Evolutionary conservation across 805 yeast species (phyloP).

Genomic region (Saccharomycopsis sp.): DNA sequence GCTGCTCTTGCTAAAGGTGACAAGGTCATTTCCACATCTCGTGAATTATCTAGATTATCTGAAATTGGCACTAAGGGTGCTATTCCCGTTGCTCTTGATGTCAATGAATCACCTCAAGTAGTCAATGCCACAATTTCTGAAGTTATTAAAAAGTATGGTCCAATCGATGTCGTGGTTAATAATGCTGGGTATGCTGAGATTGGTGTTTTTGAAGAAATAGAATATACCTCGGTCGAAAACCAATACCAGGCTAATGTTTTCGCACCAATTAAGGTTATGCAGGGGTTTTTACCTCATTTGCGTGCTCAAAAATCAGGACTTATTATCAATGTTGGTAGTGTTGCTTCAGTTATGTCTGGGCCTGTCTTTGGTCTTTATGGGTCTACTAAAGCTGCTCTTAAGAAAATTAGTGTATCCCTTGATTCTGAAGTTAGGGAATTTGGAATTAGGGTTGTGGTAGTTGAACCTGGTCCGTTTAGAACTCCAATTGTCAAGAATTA

Average conservation of each 20-base stretch:
- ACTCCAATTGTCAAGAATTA: not conserved
- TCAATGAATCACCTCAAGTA: not conserved
- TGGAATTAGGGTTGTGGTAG: not conserved
- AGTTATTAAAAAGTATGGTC: slow-evolving; percentile 1
- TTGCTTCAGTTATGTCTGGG: not conserved
- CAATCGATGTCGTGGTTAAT: slow-evolving; percentile 11
- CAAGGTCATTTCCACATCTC: slow-evolving; percentile 2
- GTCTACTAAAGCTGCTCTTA: slow-evolving; percentile 1
- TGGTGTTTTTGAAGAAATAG: slow-evolving; percentile 7
- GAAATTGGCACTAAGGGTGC: slow-evolving; percentile 4
- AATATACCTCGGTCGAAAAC: not conserved
- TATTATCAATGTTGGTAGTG: slow-evolving; percentile 1
- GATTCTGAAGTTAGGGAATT: not conserved
- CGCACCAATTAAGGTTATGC: slow-evolving; percentile 5
- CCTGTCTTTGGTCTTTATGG: not conserved
- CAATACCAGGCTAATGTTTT: slow-evolving; percentile 10
- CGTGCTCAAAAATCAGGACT: slow-evolving; percentile 2
- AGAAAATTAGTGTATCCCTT: not conserved
- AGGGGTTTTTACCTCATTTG: slow-evolving; percentile 3
- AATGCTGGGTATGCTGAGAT: slow-evolving; percentile 11
- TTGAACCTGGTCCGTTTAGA: slow-evolving; percentile 3
- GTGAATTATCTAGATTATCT: not conserved
- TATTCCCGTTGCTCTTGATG: slow-evolving; percentile 1
- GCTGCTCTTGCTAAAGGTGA: slow-evolving; percentile 10
- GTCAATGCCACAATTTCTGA: not conserved